Conservation (phyloP, 2,329 filamentous ascomycete species). For the Trichoderma atroviride region DNA sequence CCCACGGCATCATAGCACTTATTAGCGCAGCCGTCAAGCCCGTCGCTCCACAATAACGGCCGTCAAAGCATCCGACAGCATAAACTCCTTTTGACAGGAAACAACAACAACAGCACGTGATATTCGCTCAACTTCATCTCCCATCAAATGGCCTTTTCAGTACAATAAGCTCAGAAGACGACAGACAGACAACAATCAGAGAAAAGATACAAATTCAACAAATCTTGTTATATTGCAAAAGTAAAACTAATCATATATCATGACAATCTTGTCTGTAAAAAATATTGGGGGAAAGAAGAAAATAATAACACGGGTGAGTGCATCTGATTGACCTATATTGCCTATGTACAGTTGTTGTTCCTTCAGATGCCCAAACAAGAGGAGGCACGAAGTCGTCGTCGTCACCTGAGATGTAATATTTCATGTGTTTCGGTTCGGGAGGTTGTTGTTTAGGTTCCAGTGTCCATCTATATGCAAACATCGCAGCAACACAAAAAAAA, state of each 20-base stretch:
- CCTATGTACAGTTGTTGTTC: conserved; percentile 25
- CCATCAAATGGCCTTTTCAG: too few species aligned
- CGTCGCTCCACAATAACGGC: background rate
- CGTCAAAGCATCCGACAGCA: background rate
- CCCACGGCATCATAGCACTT: background rate
- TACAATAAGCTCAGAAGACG: background rate
- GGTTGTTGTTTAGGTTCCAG: conserved; percentile 31
- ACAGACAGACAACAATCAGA: background rate
- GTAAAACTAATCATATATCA: background rate
- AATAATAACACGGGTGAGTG: conserved; percentile 22
- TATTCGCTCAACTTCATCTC: background rate
- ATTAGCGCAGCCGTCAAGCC: background rate
- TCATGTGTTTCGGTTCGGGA: conserved; percentile 29
- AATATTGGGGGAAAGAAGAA: background rate
- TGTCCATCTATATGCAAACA: conserved; percentile 41
- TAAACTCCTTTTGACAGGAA: background rate
- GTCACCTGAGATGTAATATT: conserved; percentile 27
- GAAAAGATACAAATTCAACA: background rate
- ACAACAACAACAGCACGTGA: background rate
- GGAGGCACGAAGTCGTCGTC: conserved; percentile 8
- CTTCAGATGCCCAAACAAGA: conserved; percentile 19
- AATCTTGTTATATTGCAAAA: background rate
- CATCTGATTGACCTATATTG: conserved; percentile 28
- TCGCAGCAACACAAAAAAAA: conserved; percentile 27
- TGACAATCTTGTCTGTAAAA: background rate